Evolutionary conservation across 352 stramenopile species (phyloP).

Genomic region (Phytophthora sojae): DNA sequence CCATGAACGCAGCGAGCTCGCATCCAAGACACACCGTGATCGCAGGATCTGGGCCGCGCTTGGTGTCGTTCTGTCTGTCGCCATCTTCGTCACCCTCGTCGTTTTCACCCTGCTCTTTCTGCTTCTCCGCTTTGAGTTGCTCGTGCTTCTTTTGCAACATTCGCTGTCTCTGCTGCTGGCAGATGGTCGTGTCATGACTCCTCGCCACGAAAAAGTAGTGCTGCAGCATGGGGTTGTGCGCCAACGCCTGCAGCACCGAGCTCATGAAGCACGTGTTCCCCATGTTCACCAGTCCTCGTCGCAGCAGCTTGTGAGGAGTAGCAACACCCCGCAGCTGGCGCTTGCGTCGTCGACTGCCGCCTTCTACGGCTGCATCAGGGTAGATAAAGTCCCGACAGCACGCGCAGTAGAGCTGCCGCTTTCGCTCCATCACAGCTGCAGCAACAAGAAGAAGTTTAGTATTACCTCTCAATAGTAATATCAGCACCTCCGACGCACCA

Average conservation of each 20-base stretch:
- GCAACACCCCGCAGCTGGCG: slow-evolving; percentile 24
- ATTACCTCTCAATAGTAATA: neutral
- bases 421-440: slow-evolving; percentile 54
- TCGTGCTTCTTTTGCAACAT: slow-evolving; percentile 39
- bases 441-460: neutral
- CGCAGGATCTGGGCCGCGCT: slow-evolving; percentile 12
- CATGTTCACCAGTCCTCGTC: slow-evolving; percentile 82
- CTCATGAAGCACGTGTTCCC: slow-evolving; percentile 91
- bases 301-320: slow-evolving; percentile 33
- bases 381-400: slow-evolving; percentile 73
- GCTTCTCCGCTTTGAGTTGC: slow-evolving; percentile 21
- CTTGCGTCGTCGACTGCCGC: slow-evolving; percentile 36
- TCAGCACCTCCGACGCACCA: slow-evolving; percentile 31
- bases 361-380: slow-evolving; percentile 26
- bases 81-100: slow-evolving; percentile 1
- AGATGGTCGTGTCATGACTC: slow-evolving; percentile 69
- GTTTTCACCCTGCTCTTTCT: slow-evolving; percentile 6
- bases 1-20: slow-evolving; percentile 62
- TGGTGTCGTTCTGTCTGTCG: slow-evolving; percentile 7
- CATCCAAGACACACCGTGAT: slow-evolving; percentile 65
- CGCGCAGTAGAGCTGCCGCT: slow-evolving; percentile 66
- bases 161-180: slow-evolving; percentile 55
- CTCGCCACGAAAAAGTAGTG: slow-evolving; percentile 76
- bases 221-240: slow-evolving; percentile 75
- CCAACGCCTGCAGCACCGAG: slow-evolving; percentile 74